Evolutionary conservation across 768 basidiomycete species (phyloP).

Genomic region (Amanita thiersii): DNA sequence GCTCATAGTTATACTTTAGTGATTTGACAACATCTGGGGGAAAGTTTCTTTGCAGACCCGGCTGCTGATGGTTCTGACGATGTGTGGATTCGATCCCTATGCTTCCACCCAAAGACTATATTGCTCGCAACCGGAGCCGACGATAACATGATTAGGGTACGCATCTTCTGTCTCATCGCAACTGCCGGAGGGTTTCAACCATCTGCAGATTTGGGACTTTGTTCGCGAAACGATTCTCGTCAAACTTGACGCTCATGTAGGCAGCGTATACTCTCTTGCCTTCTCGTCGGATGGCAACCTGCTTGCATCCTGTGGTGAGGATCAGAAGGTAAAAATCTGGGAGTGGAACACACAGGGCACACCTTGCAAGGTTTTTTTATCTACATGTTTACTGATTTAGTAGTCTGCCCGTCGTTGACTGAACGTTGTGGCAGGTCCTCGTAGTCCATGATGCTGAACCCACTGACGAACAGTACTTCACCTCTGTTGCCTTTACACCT

Average conservation of each 20-base stretch:
- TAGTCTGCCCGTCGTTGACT: too few species aligned
- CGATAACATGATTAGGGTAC: constrained; percentile 83
- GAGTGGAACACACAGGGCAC: too few species aligned
- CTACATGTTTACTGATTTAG: too few species aligned
- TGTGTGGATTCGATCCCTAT: constrained; percentile 87
- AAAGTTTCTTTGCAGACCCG: constrained; percentile 72
- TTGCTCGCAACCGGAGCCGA: constrained; percentile 92
- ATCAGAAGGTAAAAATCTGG: constrained; percentile 66
- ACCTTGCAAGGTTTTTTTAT: too few species aligned
- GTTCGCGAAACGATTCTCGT: constrained; percentile 60
- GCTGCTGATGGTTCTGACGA: constrained; percentile 64
- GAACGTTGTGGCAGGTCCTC: too few species aligned
- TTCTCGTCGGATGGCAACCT: constrained; percentile 67
- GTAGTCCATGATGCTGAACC: too few species aligned
- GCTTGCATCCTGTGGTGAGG: background rate
- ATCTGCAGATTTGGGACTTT: constrained; percentile 80
- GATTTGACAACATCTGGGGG: background rate
- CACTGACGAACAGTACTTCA: constrained; percentile 13
- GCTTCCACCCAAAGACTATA: constrained; percentile 91
- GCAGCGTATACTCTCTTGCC: constrained; percentile 90
- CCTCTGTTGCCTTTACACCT: background rate
- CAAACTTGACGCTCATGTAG: constrained; percentile 75
- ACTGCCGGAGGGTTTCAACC: constrained; percentile 15
- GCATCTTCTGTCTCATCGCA: constrained; percentile 26
- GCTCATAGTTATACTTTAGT: background rate